These are phyloP conservation scores for Loxodes magnus DNA, from an alignment of 73 alveolate species.

Conservation along the genomic window DNA sequence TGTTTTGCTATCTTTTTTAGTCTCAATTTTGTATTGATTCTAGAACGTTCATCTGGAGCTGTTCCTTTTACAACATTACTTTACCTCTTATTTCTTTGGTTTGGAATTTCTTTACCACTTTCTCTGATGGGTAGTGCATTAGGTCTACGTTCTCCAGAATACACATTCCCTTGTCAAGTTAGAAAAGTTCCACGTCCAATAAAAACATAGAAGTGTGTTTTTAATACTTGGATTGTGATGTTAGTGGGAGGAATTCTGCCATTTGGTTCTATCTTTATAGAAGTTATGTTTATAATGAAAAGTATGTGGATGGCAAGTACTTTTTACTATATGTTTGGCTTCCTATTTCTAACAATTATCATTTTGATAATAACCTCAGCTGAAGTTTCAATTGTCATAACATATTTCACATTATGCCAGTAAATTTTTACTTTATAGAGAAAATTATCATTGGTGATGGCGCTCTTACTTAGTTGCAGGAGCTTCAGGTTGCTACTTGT, in stretches of 20 bases:
- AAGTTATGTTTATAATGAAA: constrained; percentile 18
- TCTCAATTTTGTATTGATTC: constrained; percentile 3
- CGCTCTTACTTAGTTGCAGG: constrained; percentile 15
- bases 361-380: constrained; percentile 19
- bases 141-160: constrained; percentile 6
- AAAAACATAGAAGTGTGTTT: constrained; percentile 1
- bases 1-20: constrained; percentile 14
- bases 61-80: constrained; percentile 12
- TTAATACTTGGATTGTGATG: constrained; percentile 4
- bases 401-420: constrained; percentile 11
- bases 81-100: constrained; percentile 17
- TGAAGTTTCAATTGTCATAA: constrained; percentile 22
- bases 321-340: constrained; percentile 20
- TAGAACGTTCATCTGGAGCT: constrained; percentile 26
- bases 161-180: constrained; percentile 9
- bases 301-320: constrained; percentile 9
- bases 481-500: constrained; percentile 18
- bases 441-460: constrained; percentile 29
- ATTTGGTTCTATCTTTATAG: constrained; percentile 30
- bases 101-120: constrained; percentile 23
- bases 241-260: constrained; percentile 18
- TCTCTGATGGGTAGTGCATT: constrained; percentile 14
- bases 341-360: constrained; percentile 12
- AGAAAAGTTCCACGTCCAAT: constrained; percentile 14
- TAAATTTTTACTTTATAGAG: constrained; percentile 14